Evolutionary conservation across 1,139 yeast species (phyloP), one percentile per base, ranked within the genome.

Genomic region (Protomyces gravidus): DNA sequence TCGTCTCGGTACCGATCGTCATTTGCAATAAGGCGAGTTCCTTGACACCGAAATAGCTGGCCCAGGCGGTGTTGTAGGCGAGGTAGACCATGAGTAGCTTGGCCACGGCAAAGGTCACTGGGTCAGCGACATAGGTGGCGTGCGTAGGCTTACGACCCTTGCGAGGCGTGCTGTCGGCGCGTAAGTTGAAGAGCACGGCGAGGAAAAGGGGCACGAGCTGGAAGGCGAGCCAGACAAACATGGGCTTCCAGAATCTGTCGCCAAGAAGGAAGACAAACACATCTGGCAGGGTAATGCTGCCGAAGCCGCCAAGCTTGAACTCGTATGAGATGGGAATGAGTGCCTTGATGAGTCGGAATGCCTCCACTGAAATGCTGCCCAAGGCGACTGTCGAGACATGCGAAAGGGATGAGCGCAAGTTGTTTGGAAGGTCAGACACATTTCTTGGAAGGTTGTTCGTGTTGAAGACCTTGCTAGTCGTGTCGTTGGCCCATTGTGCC

Each of bases 161-260:
- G 13, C 40, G n/a, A 17, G 55, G 49, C 19, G 50, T 46, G 25
- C 36, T 15, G 46, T 46, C 28, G 17, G 56, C 50, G 26, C 58
- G 61, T 15, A 55, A 33, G 45, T 59, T 59, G 53, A 59, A 47
- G 26, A 56, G 23, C 13, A 25, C 26, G 40, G 62, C 55, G 15
- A 46, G 19, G 33, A 56, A 19, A 26, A 55, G 42, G 17, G 62
- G 62, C 32, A 59, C 26, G 28, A 59, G 11, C 17, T 52, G 53
- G 33, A 55, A 42, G n/a, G 51, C 28, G 23, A 45, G 26, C 62
- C 62, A 59, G 17, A 55, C 48, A 21, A 56, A 15, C 25, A 59
- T 30, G 3, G 61, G 62, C 19, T 36, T 55, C 62, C 62, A 59
- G 40, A 57, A 59, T 6, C 30, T n/a, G 32, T 59, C 49, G 28